Evolutionary conservation across 2,329 filamentous ascomycete genomes (phyloP), one percentile per base, ranked within the genome.

Genomic region (Aspergillus texensis): DNA sequence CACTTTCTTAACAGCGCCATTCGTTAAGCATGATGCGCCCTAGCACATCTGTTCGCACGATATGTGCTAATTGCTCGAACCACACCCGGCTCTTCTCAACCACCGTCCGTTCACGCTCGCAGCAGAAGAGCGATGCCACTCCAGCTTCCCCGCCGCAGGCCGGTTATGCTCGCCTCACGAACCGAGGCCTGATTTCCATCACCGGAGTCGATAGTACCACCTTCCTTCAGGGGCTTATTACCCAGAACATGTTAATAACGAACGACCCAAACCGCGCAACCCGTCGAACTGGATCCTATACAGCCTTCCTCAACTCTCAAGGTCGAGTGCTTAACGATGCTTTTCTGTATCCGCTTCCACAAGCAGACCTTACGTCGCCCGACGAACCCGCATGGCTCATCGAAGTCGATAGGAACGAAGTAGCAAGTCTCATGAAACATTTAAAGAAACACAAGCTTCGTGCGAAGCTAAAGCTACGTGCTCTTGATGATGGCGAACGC

Each of bases 141-240:
- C 76, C 77, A 19, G 74, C 77, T 26, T 45, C 68, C 32, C 77
- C 78, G 36, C 80, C 79, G 21, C 55, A 74, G 45, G 75, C 82
- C 28, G 84, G 84, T 60, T 81, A 83, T 70, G 79, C 83, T 63
- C 74, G 72, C 52, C 78, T 98, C 66, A 80, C 86, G n/a, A 89
- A 90, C 68, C 91, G 95, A 57, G 88, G 88, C 58, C 84, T 98
- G 52, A 89, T 99, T 69, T 90, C 89, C 46, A 82, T 98, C 66
- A 86, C 89, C 19, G 95, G 95, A 3, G 84, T 84, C 4, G 94
- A 97, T 72, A 89, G 93, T 36, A 85, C 90, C 54, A 90, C 90
- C 69, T 98, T 94, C 78, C 86, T 99, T 2, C 93, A 98, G 77
- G 94, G 94, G 60, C 87, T 96, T 62, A 86, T 95, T 67, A 97